Conservation (phyloP, 1,284 basidiomycete species). For the Ustilago vetiveriae region DNA sequence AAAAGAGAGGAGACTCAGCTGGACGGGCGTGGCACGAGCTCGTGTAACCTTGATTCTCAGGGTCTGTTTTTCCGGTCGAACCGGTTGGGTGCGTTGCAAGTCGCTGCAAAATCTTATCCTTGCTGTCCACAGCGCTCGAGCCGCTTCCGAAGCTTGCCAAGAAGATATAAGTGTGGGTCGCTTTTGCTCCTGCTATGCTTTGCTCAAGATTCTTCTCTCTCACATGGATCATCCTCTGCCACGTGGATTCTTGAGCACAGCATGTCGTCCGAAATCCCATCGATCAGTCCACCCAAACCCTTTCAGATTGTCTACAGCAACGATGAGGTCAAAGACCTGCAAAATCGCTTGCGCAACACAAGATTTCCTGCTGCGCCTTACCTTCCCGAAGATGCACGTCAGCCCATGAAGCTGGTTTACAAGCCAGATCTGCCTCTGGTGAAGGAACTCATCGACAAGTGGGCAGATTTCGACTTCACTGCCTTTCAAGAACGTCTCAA, state of each 20-base stretch:
- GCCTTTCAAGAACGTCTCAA: slow-evolving; percentile 29
- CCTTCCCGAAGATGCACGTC: slow-evolving; percentile 35
- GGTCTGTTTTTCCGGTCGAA: too few species aligned
- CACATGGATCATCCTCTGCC: background rate
- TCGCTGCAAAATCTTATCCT: too few species aligned
- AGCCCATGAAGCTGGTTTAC: slow-evolving; percentile 18
- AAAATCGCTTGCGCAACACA: slow-evolving; percentile 40
- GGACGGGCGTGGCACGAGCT: too few species aligned
- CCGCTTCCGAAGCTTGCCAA: too few species aligned
- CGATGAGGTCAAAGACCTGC: slow-evolving; percentile 38
- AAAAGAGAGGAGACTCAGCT: too few species aligned
- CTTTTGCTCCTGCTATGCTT: too few species aligned
- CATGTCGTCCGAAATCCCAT: slow-evolving; percentile 27
- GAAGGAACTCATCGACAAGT: slow-evolving; percentile 29
- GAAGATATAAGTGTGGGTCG: too few species aligned
- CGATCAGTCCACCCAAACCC: slow-evolving; percentile 44
- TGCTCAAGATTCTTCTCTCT: too few species aligned
- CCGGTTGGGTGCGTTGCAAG: too few species aligned
- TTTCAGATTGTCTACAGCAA: slow-evolving; percentile 45
- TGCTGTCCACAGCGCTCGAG: too few species aligned
- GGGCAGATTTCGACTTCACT: slow-evolving; percentile 32
- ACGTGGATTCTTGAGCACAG: background rate
- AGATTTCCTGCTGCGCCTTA: slow-evolving; percentile 39
- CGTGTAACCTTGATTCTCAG: too few species aligned
- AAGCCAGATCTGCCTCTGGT: slow-evolving; percentile 39